These are phyloP conservation scores for Pseudogymnoascus verrucosus DNA, from an alignment of 2,329 filamentous ascomycete species.

Conservation along the genomic window DNA sequence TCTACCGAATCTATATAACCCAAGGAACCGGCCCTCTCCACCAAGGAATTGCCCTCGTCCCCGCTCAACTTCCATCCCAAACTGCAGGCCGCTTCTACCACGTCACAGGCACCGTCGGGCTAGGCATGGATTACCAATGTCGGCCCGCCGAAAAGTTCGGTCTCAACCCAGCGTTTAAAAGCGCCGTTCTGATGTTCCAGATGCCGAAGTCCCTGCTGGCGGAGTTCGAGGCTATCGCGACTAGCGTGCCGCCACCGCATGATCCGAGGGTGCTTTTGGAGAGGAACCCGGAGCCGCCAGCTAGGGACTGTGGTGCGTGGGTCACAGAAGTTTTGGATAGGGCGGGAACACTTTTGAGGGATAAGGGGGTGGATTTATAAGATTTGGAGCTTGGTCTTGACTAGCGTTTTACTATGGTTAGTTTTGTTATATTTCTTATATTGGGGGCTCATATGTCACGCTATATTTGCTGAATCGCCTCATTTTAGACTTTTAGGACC, in stretches of 20 bases:
- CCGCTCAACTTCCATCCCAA: neutral
- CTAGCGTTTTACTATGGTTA: neutral
- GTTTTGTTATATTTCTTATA: neutral
- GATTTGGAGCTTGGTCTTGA: neutral
- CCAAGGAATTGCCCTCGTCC: neutral
- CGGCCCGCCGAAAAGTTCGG: neutral
- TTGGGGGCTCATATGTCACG: neutral
- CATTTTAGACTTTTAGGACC: neutral
- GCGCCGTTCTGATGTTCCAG: neutral
- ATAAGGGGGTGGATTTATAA: neutral
- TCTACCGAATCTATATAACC: neutral
- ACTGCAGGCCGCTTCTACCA: conserved; percentile 3
- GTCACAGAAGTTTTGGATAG: conserved; percentile 33
- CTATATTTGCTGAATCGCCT: neutral
- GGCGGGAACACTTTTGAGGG: neutral
- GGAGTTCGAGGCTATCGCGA: neutral
- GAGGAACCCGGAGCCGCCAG: neutral
- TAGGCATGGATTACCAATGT: neutral
- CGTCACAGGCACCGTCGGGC: neutral
- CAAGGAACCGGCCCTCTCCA: neutral
- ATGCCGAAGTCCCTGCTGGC: neutral
- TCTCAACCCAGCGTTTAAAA: neutral
- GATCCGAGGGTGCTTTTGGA: neutral
- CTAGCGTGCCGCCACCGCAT: neutral
- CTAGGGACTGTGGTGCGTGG: neutral